Conservation (phyloP, 805 yeast genomes). For the Candida fluviatilis region DNA sequence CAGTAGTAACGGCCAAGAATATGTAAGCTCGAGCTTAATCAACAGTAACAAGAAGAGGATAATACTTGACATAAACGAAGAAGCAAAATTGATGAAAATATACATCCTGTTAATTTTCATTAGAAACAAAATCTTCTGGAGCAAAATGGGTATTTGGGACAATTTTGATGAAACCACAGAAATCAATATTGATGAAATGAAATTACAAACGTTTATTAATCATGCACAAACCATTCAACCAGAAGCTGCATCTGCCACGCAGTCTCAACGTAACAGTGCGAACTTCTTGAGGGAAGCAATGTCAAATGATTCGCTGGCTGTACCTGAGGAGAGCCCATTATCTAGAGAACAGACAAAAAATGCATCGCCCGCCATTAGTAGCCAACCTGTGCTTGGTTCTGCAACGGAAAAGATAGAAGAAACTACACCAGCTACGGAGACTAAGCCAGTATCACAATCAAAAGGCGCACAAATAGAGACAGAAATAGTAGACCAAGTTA, state of each 20-base stretch:
- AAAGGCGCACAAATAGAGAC: constrained; percentile 2
- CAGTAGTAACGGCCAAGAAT: constrained; percentile 1
- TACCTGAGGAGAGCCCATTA: too few relatives aligned
- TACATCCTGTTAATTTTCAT: constrained; percentile 54
- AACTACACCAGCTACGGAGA: too few relatives aligned
- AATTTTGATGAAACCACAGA: constrained; percentile 33
- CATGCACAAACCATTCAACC: constrained; percentile 2
- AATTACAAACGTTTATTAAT: constrained; percentile 15
- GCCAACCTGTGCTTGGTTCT: too few relatives aligned
- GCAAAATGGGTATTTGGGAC: constrained; percentile 79
- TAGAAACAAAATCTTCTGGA: constrained; percentile 76
- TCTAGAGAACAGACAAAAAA: too few relatives aligned
- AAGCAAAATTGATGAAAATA: constrained; percentile 34
- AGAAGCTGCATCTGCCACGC: neutral
- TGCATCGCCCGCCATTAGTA: too few relatives aligned
- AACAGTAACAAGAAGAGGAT: constrained; percentile 8
- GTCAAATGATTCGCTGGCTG: too few relatives aligned
- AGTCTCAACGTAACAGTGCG: neutral
- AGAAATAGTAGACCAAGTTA: constrained; percentile 4
- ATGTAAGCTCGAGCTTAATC: constrained; percentile 2
- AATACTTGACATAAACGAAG: constrained; percentile 20
- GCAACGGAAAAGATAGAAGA: too few relatives aligned
- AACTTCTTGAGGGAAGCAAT: too few relatives aligned
- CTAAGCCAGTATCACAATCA: neutral
- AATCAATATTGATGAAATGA: constrained; percentile 21